These are phyloP conservation scores for Lasiosphaeris hirsuta DNA, from an alignment of 495 filamentous ascomycete genomes.

Conservation along the genomic window DNA sequence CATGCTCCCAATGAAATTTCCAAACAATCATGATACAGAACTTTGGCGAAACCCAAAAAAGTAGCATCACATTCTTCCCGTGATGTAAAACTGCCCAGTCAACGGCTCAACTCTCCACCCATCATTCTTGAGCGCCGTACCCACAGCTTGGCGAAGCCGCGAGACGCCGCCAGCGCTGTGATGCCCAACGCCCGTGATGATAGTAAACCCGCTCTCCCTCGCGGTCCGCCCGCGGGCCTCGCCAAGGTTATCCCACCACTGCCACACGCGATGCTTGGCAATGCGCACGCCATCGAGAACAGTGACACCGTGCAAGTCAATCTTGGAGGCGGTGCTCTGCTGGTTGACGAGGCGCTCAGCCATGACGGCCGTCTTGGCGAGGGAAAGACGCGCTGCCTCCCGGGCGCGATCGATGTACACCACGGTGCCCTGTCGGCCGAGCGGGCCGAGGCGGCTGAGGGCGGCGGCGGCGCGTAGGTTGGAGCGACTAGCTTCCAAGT, in stretches of 20 bases:
- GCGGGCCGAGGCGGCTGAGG: slow-evolving; percentile 36
- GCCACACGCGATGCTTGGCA: slow-evolving; percentile 57
- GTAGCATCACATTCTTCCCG: slow-evolving; percentile 36
- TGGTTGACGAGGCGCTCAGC: slow-evolving; percentile 60
- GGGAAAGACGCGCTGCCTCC: slow-evolving; percentile 22
- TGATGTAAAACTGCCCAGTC: slow-evolving; percentile 62
- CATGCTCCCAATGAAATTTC: too few species aligned
- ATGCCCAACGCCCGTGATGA: slow-evolving; percentile 76
- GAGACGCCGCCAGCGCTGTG: slow-evolving; percentile 77
- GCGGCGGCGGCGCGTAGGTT: slow-evolving; percentile 25
- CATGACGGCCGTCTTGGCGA: slow-evolving; percentile 22
- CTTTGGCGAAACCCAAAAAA: too few species aligned
- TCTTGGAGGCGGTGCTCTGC: slow-evolving; percentile 52
- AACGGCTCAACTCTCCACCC: slow-evolving; percentile 78
- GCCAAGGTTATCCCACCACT: slow-evolving; percentile 78
- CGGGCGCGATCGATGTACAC: slow-evolving; percentile 36
- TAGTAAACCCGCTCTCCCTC: slow-evolving; percentile 52
- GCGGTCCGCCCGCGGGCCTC: slow-evolving; percentile 50
- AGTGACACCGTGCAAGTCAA: slow-evolving; percentile 83
- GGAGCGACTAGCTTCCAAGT: slow-evolving; percentile 1
- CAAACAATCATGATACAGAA: too few species aligned
- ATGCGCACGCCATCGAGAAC: slow-evolving; percentile 79
- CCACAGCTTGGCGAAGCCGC: slow-evolving; percentile 76
- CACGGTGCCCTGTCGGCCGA: slow-evolving; percentile 37
- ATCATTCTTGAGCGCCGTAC: slow-evolving; percentile 66